Percentiles rank a stretch among this genome's conserved stretches.
Conservation (phyloP, 352 stramenopile species). For the Pythium guiyangense region DNA sequence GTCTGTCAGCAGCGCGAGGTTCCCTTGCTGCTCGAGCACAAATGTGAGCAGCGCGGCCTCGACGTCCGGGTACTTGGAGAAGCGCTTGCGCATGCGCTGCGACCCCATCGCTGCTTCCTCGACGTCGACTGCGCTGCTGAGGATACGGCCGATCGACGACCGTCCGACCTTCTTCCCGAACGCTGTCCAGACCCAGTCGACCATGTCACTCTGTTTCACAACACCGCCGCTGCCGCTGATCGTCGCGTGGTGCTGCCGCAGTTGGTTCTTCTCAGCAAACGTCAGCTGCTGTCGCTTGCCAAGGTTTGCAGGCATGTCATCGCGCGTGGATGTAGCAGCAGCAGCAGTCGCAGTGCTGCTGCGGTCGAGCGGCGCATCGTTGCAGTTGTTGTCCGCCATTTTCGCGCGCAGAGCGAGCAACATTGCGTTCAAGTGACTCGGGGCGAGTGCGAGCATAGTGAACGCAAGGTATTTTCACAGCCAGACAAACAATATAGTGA, state of each 20-base stretch:
- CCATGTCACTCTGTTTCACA: slow-evolving; percentile 8
- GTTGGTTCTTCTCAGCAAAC: slow-evolving; percentile 12
- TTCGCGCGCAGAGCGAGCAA: too few species aligned
- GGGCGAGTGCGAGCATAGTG: too few species aligned
- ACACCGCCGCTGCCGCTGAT: not conserved
- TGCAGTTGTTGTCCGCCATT: too few species aligned
- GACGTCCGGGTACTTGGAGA: slow-evolving; percentile 12
- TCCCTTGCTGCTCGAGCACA: slow-evolving; percentile 8
- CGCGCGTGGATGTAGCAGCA: too few species aligned
- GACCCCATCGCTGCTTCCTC: slow-evolving; percentile 7
- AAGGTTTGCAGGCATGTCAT: too few species aligned
- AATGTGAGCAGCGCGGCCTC: slow-evolving; percentile 12
- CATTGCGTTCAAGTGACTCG: too few species aligned
- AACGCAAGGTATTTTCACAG: too few species aligned
- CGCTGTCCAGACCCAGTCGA: slow-evolving; percentile 9
- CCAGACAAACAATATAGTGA: too few species aligned
- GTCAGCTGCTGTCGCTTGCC: slow-evolving; percentile 9
- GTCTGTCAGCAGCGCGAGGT: slow-evolving; percentile 1
- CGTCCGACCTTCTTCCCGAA: slow-evolving; percentile 12
- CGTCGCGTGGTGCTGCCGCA: slow-evolving; percentile 12
- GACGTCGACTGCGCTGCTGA: slow-evolving; percentile 5
- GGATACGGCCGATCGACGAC: slow-evolving; percentile 14
- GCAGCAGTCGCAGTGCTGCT: not conserved
- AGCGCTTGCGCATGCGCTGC: slow-evolving; percentile 11
- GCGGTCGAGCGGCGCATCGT: not conserved